phyloP scores from a whole-genome alignment of 805 yeast species.

The Millerozyma miso region DNA sequence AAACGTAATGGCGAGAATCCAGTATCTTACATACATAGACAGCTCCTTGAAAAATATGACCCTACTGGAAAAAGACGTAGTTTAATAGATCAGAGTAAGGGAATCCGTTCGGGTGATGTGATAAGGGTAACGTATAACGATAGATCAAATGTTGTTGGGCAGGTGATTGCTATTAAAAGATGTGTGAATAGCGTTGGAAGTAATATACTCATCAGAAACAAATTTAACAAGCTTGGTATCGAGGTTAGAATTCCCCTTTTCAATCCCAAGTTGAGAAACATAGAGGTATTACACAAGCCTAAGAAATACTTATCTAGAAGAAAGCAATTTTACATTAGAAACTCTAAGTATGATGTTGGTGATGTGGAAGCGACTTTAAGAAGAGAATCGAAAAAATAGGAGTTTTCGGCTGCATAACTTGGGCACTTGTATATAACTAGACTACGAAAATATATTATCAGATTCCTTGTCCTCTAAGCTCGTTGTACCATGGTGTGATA shows the following conservation, averaged over 20 bases:
- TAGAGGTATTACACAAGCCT: constrained; percentile 78
- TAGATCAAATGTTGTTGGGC: constrained; percentile 71
- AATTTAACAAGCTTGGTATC: constrained; percentile 76
- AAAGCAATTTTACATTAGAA: constrained; percentile 89
- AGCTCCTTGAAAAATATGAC: constrained; percentile 59
- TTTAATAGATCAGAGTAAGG: constrained; percentile 22
- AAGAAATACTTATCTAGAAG: constrained; percentile 65
- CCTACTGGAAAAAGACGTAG: constrained; percentile 51
- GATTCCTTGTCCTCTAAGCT: not conserved
- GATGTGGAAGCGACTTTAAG: constrained; percentile 50
- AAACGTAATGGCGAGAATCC: constrained; percentile 45
- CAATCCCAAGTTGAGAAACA: constrained; percentile 70
- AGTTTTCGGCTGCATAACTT: not conserved
- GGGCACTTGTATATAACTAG: not conserved
- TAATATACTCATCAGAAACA: constrained; percentile 77
- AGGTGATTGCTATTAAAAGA: constrained; percentile 72
- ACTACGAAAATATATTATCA: not conserved
- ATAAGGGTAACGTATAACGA: constrained; percentile 69
- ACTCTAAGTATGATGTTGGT: constrained; percentile 68
- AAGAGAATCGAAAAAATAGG: constrained; percentile 7
- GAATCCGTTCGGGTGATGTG: constrained; percentile 76
- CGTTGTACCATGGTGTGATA: not conserved
- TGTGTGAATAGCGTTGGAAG: constrained; percentile 58
- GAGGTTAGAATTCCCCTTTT: constrained; percentile 78
- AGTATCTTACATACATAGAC: constrained; percentile 43